These are phyloP conservation scores for Lepidium didymum DNA, from an alignment of 345 rosid genomes.

Conservation along the genomic window DNA sequence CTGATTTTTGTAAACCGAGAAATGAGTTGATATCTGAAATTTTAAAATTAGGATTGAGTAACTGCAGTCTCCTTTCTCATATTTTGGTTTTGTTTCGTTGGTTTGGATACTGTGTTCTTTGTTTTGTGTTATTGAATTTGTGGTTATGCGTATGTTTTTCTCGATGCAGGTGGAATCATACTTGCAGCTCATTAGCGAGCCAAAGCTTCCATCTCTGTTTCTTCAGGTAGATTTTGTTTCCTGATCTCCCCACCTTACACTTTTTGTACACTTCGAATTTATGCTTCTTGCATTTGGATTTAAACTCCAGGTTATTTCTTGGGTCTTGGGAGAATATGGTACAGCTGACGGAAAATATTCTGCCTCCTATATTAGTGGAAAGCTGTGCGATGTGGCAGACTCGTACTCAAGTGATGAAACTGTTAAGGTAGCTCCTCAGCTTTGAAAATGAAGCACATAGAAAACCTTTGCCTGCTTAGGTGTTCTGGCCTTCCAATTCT, in stretches of 20 bases:
- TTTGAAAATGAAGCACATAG: background rate
- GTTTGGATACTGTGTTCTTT: background rate
- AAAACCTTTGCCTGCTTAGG: background rate
- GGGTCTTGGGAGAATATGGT: slow-evolving; percentile 97
- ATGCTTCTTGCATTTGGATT: slow-evolving; percentile 17
- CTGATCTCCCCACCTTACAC: background rate
- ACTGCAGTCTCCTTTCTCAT: background rate
- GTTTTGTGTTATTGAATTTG: background rate
- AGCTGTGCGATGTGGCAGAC: slow-evolving; percentile 90
- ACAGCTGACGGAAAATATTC: slow-evolving; percentile 81
- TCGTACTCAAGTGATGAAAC: slow-evolving; percentile 94
- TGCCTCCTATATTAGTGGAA: slow-evolving; percentile 77
- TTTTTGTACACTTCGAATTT: background rate
- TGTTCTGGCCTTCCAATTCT: background rate
- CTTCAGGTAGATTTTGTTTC: slow-evolving; percentile 56
- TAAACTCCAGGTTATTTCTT: slow-evolving; percentile 79
- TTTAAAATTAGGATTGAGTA: background rate
- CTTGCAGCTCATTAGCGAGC: slow-evolving; percentile 77
- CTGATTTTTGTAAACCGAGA: background rate
- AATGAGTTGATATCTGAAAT: background rate
- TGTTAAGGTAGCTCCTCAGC: slow-evolving; percentile 57
- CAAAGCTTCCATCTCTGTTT: slow-evolving; percentile 93
- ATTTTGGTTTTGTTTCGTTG: background rate
- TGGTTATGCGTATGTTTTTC: slow-evolving; percentile 13
- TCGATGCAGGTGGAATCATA: slow-evolving; percentile 84